Evolutionary conservation across 805 yeast species (phyloP).

Genomic region (Saccharomyces mikatae): DNA sequence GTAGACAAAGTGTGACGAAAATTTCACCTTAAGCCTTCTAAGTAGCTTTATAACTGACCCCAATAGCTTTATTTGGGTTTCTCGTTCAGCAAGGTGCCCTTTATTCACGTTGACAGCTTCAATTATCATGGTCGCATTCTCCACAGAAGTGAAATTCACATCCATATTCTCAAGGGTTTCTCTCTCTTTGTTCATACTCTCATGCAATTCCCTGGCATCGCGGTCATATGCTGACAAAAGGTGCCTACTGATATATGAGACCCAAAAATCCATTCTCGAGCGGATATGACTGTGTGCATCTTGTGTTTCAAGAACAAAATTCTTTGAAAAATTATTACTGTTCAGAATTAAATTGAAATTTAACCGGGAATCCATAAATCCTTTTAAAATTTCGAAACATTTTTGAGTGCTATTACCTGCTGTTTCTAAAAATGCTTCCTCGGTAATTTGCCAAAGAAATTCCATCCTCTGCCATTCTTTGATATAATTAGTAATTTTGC

Average conservation of each 20-base stretch:
- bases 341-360: background rate
- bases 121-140: slow-evolving; percentile 33
- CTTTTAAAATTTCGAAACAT: slow-evolving; percentile 1
- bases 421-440: slow-evolving; percentile 1
- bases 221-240: slow-evolving; percentile 34
- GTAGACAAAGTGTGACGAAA: slow-evolving; percentile 49
- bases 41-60: slow-evolving; percentile 17
- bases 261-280: slow-evolving; percentile 54
- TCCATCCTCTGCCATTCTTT: slow-evolving; percentile 1
- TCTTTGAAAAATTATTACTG: background rate
- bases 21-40: slow-evolving; percentile 35
- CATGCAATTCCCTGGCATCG: slow-evolving; percentile 27
- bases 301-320: slow-evolving; percentile 35
- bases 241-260: slow-evolving; percentile 36
- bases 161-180: slow-evolving; percentile 32
- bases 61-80: slow-evolving; percentile 17
- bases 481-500: background rate
- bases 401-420: background rate
- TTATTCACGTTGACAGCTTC: slow-evolving; percentile 32
- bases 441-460: slow-evolving; percentile 9
- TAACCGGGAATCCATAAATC: background rate
- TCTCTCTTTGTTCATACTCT: slow-evolving; percentile 30
- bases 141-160: slow-evolving; percentile 33
- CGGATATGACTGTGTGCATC: slow-evolving; percentile 46
- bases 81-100: slow-evolving; percentile 4